phyloP scores from a whole-genome alignment of 148 eudicot species.

The Vaccinium corymbosum region DNA sequence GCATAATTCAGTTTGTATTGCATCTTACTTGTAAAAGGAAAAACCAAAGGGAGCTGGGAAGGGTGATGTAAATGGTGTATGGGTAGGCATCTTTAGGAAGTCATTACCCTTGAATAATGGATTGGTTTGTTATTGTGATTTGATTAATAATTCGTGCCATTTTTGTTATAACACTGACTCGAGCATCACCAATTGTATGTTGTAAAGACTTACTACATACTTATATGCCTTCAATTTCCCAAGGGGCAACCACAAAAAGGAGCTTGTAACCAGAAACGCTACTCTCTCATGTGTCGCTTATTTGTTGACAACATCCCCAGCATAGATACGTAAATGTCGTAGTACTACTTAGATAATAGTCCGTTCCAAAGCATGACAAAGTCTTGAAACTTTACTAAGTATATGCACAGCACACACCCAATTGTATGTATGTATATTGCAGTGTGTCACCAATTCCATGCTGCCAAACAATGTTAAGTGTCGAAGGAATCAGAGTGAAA shows the following conservation, averaged over 20 bases:
- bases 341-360: no score
- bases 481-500: neutral
- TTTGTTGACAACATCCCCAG: no score
- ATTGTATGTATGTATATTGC: neutral
- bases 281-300: no score
- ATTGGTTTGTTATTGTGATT: neutral
- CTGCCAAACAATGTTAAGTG: neutral
- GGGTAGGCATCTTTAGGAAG: neutral
- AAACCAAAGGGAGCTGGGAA: neutral
- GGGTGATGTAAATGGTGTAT: neutral
- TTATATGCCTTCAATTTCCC: neutral
- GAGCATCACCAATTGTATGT: neutral
- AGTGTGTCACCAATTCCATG: neutral
- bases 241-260: no score
- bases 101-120: neutral
- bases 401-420: neutral
- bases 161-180: neutral
- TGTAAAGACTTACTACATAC: neutral
- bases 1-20: neutral
- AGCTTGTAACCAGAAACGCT: no score
- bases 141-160: neutral
- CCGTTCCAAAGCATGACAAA: no score
- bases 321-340: no score
- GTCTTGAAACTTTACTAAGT: neutral
- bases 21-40: neutral